Evolutionary conservation across 2,329 filamentous ascomycete species (phyloP).

Genomic region (Fusarium sp.): DNA sequence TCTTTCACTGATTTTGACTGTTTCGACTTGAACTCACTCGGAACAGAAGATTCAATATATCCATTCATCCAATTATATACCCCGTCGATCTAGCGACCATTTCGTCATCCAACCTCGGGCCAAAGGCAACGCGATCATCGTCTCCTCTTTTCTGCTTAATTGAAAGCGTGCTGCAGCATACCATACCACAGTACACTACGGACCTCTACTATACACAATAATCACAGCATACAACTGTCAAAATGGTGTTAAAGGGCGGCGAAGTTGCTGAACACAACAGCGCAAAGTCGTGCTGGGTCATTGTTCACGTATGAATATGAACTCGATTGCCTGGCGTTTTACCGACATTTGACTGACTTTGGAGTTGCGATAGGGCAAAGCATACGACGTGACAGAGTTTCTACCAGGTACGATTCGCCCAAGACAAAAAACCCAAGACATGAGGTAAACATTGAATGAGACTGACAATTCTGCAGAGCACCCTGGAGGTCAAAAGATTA

Average conservation of each 20-base stretch:
- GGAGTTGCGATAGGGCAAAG: conserved; percentile 70
- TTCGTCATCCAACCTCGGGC: conserved; percentile 44
- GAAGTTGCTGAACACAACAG: conserved; percentile 80
- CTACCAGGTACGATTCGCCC: conserved; percentile 72
- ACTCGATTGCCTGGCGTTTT: conserved; percentile 8
- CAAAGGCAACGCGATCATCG: conserved; percentile 37
- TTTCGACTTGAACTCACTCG: background rate
- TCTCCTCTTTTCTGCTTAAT: background rate
- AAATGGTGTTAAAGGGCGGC: conserved; percentile 64
- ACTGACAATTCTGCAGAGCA: conserved; percentile 71
- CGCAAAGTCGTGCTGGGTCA: conserved; percentile 90
- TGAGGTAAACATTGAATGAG: background rate
- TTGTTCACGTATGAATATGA: conserved; percentile 76
- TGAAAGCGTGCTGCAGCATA: background rate
- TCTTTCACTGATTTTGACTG: background rate
- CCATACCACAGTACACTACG: background rate
- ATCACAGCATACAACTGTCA: conserved; percentile 23
- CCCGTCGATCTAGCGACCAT: conserved; percentile 28
- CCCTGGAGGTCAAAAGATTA: conserved; percentile 91
- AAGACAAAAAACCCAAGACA: background rate
- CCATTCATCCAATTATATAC: conserved; percentile 4
- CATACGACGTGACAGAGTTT: conserved; percentile 92
- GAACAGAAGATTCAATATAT: background rate
- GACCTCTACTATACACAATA: background rate
- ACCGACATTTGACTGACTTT: conserved; percentile 37